Evolutionary conservation across 352 stramenopile genomes (phyloP).

Genomic region (Hyaloperonospora arabidopsidis): DNA sequence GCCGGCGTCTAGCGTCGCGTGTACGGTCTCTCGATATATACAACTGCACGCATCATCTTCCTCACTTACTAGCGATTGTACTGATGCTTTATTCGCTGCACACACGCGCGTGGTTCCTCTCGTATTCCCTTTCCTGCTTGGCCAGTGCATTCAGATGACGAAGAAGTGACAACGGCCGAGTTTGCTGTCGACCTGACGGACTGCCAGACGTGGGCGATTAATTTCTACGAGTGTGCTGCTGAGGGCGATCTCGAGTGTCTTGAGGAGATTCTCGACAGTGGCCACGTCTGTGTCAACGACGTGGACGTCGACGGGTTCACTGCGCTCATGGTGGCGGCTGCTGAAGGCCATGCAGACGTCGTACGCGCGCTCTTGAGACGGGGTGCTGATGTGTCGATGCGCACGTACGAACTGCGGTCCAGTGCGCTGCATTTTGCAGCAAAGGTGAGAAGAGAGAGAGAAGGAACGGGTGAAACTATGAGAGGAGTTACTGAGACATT

Average conservation of each 20-base stretch:
- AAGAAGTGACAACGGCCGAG: conserved; percentile 52
- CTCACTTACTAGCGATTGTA: conserved; percentile 36
- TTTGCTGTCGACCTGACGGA: conserved; percentile 59
- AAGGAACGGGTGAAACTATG: not conserved
- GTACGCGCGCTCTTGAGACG: conserved; percentile 48
- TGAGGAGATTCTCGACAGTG: conserved; percentile 50
- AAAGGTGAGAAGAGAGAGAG: conserved; percentile 38
- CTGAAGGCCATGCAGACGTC: conserved; percentile 55
- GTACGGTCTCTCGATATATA: not conserved
- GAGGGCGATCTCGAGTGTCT: conserved; percentile 62
- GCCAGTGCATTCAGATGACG: conserved; percentile 27
- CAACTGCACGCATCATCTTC: not conserved
- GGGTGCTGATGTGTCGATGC: conserved; percentile 51
- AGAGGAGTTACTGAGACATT: not conserved
- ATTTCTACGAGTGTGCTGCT: conserved; percentile 63
- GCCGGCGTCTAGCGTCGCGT: not conserved
- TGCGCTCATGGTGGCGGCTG: conserved; percentile 74
- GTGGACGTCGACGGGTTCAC: conserved; percentile 82
- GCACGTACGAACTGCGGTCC: conserved; percentile 66
- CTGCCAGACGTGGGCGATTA: conserved; percentile 51
- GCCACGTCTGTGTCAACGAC: conserved; percentile 51
- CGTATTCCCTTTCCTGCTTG: too few species aligned
- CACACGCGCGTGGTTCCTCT: conserved; percentile 20
- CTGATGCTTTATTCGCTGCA: conserved; percentile 57
- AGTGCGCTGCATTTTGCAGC: conserved; percentile 74